Conservation (phyloP, 257 asterid genomes). For the Ilex asprella region DNA sequence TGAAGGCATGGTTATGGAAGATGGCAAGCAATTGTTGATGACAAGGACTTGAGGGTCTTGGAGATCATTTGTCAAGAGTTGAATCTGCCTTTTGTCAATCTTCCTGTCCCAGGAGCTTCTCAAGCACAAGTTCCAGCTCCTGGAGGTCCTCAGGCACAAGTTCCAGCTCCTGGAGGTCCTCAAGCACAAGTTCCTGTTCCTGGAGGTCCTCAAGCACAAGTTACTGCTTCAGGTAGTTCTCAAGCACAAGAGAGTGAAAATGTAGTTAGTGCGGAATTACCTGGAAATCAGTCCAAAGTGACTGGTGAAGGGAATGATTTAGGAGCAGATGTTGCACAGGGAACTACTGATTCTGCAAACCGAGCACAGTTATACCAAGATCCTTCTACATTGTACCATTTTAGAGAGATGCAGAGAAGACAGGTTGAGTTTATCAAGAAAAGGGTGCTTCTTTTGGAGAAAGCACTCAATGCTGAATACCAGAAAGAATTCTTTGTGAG, state of each 20-base stretch:
- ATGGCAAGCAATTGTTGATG: slow-evolving; percentile 98
- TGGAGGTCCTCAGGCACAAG: slow-evolving; percentile 37
- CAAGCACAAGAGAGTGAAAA: slow-evolving; percentile 39
- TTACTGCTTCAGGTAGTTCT: slow-evolving; percentile 29
- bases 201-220: slow-evolving; percentile 37
- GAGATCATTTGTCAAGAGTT: slow-evolving; percentile 88
- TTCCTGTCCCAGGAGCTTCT: slow-evolving; percentile 57
- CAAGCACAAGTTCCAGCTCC: slow-evolving; percentile 39
- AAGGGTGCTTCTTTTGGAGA: slow-evolving; percentile 86
- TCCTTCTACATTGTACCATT: slow-evolving; percentile 44
- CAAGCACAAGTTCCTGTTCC: slow-evolving; percentile 39
- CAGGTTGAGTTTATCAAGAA: slow-evolving; percentile 87
- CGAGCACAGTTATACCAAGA: slow-evolving; percentile 60
- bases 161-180: slow-evolving; percentile 34
- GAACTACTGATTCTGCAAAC: slow-evolving; percentile 46
- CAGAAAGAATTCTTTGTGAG: slow-evolving; percentile 66
- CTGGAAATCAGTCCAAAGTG: slow-evolving; percentile 40
- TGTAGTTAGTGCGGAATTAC: slow-evolving; percentile 33
- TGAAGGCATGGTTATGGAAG: slow-evolving; percentile 95
- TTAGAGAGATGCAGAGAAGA: slow-evolving; percentile 91
- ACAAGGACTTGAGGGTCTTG: slow-evolving; percentile 76
- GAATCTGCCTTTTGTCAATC: slow-evolving; percentile 50
- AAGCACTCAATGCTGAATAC: slow-evolving; percentile 68
- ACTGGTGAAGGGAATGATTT: slow-evolving; percentile 29
- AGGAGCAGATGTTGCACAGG: slow-evolving; percentile 49